Conservation (phyloP, 768 basidiomycete genomes). For the Sutorius australiensis region DNA sequence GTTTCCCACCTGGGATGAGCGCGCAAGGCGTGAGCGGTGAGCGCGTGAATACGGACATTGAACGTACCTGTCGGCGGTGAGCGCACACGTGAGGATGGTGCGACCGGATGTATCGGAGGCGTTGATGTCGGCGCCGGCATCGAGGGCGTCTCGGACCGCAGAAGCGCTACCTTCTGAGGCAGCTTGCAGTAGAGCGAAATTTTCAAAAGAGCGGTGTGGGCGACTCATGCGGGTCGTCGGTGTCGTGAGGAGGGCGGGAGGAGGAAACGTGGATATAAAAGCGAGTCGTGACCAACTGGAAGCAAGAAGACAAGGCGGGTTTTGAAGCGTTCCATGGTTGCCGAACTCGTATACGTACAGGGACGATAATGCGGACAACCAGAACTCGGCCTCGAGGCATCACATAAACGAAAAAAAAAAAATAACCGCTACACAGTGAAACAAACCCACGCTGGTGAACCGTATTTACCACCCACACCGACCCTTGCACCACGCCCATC, state of each 20-base stretch:
- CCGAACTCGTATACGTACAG: constrained; percentile 24
- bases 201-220: constrained; percentile 38
- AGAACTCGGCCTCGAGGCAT: constrained; percentile 28
- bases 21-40: neutral
- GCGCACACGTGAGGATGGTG: constrained; percentile 62
- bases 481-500: neutral
- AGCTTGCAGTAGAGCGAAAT: constrained; percentile 46
- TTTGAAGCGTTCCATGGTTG: constrained; percentile 11
- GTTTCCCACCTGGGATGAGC: constrained; percentile 54
- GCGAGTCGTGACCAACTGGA: constrained; percentile 1
- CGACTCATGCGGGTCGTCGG: constrained; percentile 37
- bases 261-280: neutral
- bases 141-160: constrained; percentile 51
- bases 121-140: constrained; percentile 65
- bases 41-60: constrained; percentile 1
- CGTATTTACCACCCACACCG: constrained; percentile 2
- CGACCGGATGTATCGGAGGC: constrained; percentile 57
- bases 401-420: constrained; percentile 6
- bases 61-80: constrained; percentile 68
- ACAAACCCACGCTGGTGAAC: neutral
- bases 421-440: neutral
- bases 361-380: constrained; percentile 25
- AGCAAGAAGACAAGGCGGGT: constrained; percentile 1
- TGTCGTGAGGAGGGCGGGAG: constrained; percentile 22
- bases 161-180: constrained; percentile 55